Conservation (phyloP, 768 basidiomycete genomes). For the Mycena haematopus region DNA sequence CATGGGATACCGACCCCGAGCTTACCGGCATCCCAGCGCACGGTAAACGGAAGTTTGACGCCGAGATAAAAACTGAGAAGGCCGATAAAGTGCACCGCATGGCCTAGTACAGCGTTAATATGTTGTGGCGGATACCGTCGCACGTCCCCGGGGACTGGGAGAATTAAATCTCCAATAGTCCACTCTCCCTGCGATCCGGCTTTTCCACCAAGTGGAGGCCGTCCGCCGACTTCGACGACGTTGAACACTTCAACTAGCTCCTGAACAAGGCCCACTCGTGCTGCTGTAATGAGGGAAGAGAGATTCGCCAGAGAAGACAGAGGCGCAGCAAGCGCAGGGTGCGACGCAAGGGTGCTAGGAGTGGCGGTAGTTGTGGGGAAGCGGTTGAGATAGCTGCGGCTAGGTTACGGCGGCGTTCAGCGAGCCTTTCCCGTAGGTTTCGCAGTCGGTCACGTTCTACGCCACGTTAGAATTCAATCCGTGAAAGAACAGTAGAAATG, state of each 20-base stretch:
- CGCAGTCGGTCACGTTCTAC: slow-evolving; percentile 71
- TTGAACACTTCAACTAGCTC: slow-evolving; percentile 88
- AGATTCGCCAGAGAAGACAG: slow-evolving; percentile 55
- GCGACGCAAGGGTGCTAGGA: slow-evolving; percentile 20
- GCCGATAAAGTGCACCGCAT: slow-evolving; percentile 80
- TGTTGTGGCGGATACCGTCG: slow-evolving; percentile 84
- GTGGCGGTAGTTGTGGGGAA: slow-evolving; percentile 36
- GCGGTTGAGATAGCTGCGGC: slow-evolving; percentile 68
- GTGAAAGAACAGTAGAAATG: neutral
- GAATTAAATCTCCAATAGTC: slow-evolving; percentile 81
- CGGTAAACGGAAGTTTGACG: slow-evolving; percentile 82
- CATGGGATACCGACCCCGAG: slow-evolving; percentile 80
- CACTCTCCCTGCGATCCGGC: slow-evolving; percentile 82
- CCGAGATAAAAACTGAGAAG: slow-evolving; percentile 85
- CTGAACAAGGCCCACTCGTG: slow-evolving; percentile 76
- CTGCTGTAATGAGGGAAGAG: slow-evolving; percentile 63
- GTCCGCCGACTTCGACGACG: slow-evolving; percentile 79
- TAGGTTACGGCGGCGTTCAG: slow-evolving; percentile 69
- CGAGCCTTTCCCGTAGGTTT: slow-evolving; percentile 62
- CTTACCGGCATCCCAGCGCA: slow-evolving; percentile 71
- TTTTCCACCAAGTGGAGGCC: slow-evolving; percentile 76
- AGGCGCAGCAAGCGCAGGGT: slow-evolving; percentile 31
- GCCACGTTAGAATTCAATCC: neutral
- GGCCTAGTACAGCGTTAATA: slow-evolving; percentile 87
- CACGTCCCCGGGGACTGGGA: slow-evolving; percentile 87